A percentile compares a stretch with the other conserved stretches of the same genome.
These are phyloP conservation scores for Crithidia expoeki DNA, from an alignment of 208 protist species.

Conservation along the genomic window DNA sequence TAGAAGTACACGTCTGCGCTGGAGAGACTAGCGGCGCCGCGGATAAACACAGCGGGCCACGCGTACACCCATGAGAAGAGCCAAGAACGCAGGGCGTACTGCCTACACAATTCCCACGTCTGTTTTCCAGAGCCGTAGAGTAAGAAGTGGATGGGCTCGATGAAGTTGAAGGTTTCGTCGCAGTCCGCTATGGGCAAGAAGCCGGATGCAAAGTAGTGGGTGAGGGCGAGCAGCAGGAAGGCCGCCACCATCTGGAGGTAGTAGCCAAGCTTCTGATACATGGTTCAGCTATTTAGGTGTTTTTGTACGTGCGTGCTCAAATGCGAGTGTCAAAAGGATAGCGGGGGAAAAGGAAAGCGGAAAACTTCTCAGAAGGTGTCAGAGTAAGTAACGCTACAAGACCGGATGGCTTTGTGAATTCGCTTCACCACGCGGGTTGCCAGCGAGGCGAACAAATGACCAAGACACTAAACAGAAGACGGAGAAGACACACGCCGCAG, in stretches of 20 bases:
- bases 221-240: constrained; percentile 51
- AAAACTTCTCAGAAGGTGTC: too few species aligned
- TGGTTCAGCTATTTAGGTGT: constrained; percentile 3
- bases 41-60: constrained; percentile 43
- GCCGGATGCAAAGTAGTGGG: constrained; percentile 58
- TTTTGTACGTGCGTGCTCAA: too few species aligned
- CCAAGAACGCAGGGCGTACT: constrained; percentile 92
- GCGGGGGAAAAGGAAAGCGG: too few species aligned
- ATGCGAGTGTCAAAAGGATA: too few species aligned
- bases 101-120: constrained; percentile 96
- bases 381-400: too few species aligned
- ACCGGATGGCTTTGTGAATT: too few species aligned
- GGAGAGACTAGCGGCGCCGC: constrained; percentile 31
- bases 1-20: constrained; percentile 70
- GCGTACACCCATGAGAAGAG: constrained; percentile 89
- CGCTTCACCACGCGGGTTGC: too few species aligned
- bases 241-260: constrained; percentile 51
- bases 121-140: constrained; percentile 94
- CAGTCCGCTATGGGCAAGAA: constrained; percentile 92
- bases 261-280: constrained; percentile 34
- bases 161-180: constrained; percentile 96
- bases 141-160: constrained; percentile 95
- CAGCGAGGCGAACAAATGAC: neutral
- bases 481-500: neutral
- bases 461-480: neutral